Base-by-base conservation (phyloP, 139 green algal genomes). In the Diplosphaera chodatii region DNA sequence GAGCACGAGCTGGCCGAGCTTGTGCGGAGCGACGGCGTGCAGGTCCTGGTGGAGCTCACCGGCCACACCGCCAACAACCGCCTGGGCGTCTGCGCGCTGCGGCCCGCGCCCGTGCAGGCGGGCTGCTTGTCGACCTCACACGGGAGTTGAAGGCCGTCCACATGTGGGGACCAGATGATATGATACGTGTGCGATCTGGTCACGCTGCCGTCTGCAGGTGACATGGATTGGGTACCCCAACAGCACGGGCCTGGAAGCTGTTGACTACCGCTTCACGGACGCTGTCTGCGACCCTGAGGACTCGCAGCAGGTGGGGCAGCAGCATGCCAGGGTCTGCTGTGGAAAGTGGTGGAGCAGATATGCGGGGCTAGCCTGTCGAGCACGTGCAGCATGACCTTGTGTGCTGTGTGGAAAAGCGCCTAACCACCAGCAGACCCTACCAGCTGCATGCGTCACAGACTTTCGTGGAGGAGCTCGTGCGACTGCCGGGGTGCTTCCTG, bases 141-240 rank as follows among this genome's bases (percentile, higher is more conserved):
- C n/a, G n/a, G n/a, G n/a, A n/a, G n/a, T n/a, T n/a, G n/a, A n/a
- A n/a, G n/a, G n/a, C n/a, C n/a, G n/a, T n/a, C n/a, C n/a, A n/a
- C n/a, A n/a, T n/a, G n/a, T n/a, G n/a, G n/a, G n/a, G n/a, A n/a
- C n/a, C n/a, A n/a, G n/a, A n/a, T n/a, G n/a, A n/a, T n/a, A n/a
- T n/a, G n/a, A n/a, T n/a, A n/a, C n/a, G n/a, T n/a, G n/a, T n/a
- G n/a, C n/a, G n/a, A n/a, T n/a, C n/a, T n/a, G n/a, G n/a, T n/a
- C n/a, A n/a, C n/a, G n/a, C n/a, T n/a, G n/a, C n/a, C n/a, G n/a
- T n/a, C n/a, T n/a, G 68, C 87, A 96, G 84, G 82, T 90, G 1
- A 98, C 94, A 0, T 99, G 95, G 95, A 98, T 99, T 40, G 95
- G 95, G 3, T 99, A 99, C 79, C 94, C 95, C 74, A 99, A 99